Percentiles rank a stretch among this genome's conserved stretches.
These are phyloP conservation scores for Metschnikowia kofuensis DNA, from an alignment of 805 yeast genomes.

Conservation along the genomic window DNA sequence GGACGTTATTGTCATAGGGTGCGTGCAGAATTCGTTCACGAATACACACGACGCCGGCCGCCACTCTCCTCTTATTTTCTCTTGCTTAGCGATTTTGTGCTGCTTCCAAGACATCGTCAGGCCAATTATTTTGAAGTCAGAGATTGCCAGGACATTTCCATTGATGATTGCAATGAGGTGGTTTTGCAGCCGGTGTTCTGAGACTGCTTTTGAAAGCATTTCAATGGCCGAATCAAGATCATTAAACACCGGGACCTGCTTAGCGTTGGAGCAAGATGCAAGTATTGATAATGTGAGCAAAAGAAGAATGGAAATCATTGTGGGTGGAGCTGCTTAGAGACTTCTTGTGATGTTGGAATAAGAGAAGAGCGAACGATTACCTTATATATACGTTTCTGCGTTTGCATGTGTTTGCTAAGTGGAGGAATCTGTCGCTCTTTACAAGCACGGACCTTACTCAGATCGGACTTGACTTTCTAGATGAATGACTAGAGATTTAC, in stretches of 20 bases:
- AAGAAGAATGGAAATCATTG: neutral
- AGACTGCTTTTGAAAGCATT: neutral
- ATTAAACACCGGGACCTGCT: neutral
- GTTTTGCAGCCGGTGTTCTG: neutral
- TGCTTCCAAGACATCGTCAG: neutral
- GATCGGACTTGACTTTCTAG: too few species aligned
- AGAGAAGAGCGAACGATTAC: too few species aligned
- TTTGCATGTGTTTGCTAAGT: too few species aligned
- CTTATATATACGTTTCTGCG: too few species aligned
- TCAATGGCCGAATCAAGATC: neutral
- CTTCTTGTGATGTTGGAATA: too few species aligned
- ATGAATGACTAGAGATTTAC: too few species aligned
- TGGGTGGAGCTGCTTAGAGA: too few species aligned
- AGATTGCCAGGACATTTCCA: neutral
- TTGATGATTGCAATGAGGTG: neutral
- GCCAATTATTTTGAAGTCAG: neutral
- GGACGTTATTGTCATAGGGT: neutral
- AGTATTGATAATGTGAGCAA: too few species aligned
- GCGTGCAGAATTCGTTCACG: neutral
- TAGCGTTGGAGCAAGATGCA: neutral
- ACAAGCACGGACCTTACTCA: too few species aligned
- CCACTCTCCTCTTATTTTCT: neutral
- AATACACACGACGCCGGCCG: conserved; percentile 2
- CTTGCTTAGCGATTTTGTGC: neutral
- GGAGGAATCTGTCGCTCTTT: too few species aligned